These are phyloP conservation scores for Puccinia hordei DNA, from an alignment of 1,284 basidiomycete genomes.

Conservation along the genomic window DNA sequence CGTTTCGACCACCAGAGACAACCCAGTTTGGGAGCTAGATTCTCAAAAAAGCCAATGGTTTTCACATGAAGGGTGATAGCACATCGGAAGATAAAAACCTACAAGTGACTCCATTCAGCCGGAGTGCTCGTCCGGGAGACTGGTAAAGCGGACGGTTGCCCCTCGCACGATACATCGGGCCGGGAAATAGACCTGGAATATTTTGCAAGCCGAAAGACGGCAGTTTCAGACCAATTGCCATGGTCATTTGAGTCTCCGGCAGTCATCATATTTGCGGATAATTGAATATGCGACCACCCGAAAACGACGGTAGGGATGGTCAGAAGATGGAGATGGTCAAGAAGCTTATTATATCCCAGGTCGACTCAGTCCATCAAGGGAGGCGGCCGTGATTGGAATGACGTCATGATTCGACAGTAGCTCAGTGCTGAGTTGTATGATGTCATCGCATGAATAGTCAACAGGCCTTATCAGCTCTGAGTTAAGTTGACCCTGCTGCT, in stretches of 20 bases:
- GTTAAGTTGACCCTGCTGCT: too few species aligned
- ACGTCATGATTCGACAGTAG: too few species aligned
- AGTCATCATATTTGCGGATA: not conserved
- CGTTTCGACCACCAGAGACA: slow-evolving; percentile 26
- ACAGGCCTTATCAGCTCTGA: too few species aligned
- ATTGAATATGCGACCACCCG: too few species aligned
- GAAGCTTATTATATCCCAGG: too few species aligned
- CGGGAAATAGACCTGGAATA: slow-evolving; percentile 17
- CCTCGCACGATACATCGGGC: not conserved
- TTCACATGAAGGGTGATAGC: not conserved
- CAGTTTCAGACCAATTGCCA: slow-evolving; percentile 30
- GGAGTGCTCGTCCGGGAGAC: not conserved
- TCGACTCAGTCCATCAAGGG: too few species aligned
- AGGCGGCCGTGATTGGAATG: too few species aligned
- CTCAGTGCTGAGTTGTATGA: not conserved
- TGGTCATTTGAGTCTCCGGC: slow-evolving; percentile 3
- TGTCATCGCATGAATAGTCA: too few species aligned
- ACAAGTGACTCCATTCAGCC: slow-evolving; percentile 34
- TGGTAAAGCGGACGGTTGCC: not conserved
- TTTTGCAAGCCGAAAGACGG: slow-evolving; percentile 1
- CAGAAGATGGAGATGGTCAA: slow-evolving; percentile 28
- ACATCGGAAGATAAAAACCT: not conserved
- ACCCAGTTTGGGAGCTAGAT: slow-evolving; percentile 8
- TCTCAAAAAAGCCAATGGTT: not conserved
- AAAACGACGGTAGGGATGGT: not conserved